Base-by-base conservation (phyloP, 2,329 filamentous ascomycete genomes). In the Aspergillus intermedius region DNA sequence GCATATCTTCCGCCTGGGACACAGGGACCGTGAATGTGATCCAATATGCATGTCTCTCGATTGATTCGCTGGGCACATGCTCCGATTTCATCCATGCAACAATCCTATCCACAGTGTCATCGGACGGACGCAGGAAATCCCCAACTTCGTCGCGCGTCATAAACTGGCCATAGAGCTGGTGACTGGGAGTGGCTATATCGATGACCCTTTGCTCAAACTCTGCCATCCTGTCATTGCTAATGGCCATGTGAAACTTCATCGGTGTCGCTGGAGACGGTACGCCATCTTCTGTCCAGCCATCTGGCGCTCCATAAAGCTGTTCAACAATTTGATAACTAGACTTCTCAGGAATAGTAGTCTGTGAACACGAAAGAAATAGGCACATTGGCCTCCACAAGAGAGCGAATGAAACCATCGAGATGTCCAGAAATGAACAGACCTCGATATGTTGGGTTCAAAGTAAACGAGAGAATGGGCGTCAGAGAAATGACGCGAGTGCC, bases 111-210 rank as follows among this genome's bases (percentile, higher is more conserved):
- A 74, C 74, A 3, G 76, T 74, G 19, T 74, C 69, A 0, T 68
- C 61, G 3, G 72, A 66, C 0, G 82, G 80, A 15, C 76, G 76
- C 35, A 83, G 68, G 47, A 79, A 71, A 0, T 71, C 67, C 25
- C 76, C 76, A 32, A 86, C 64, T 56, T 85, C 75, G 30, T 82
- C 74, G n/a, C 77, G 76, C 49, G 76, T 80, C 66, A 87, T 67
- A 57, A 86, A 80, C 56, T 76, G 70, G 32, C 83, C 83, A 61
- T 87, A 87, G 17, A 68, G 71, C 1, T 73, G 65, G 55, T 82
- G 75, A 23, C 71, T 73, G 1, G 83, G 83, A 0, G 79, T 81
- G 0, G 83, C 84, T 25, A 86, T 73, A 39, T 82, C 77, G 48
- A 83, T 72, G 8, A 84, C 74, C 5, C 70, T 74, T 58, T 80